A percentile compares a stretch with the other conserved stretches of the same genome.
Conservation (phyloP, 176 grass and related monocot genomes). For the Carex scoparia region DNA sequence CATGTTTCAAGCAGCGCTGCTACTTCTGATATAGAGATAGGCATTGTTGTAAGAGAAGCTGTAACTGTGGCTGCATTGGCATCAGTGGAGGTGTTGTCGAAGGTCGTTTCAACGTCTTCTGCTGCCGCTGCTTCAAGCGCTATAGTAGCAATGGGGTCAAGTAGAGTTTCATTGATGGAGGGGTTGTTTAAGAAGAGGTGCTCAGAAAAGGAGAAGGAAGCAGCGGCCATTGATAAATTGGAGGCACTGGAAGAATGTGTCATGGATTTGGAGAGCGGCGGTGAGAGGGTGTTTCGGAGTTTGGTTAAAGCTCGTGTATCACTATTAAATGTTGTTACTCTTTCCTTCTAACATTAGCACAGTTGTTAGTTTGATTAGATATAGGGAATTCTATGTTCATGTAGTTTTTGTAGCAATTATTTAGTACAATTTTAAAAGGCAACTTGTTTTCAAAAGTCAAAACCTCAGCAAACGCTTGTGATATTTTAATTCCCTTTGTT, state of each 20-base stretch:
- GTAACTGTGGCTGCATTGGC: conserved; percentile 26
- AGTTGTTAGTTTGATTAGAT: not conserved
- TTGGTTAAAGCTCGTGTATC: conserved; percentile 51
- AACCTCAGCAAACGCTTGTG: not conserved
- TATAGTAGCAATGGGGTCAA: not conserved
- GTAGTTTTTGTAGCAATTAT: not conserved
- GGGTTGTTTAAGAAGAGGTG: conserved; percentile 15
- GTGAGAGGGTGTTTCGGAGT: conserved; percentile 57
- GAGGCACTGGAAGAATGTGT: conserved; percentile 49
- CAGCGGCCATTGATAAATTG: conserved; percentile 28
- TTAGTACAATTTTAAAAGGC: not conserved
- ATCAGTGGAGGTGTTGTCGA: conserved; percentile 30
- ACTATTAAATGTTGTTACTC: conserved; percentile 69
- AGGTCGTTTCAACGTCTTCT: conserved; percentile 13
- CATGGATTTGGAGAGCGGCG: conserved; percentile 51
- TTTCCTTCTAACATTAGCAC: not conserved
- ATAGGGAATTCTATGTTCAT: not conserved
- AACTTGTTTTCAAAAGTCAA: not conserved
- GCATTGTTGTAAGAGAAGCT: conserved; percentile 24
- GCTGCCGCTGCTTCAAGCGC: conserved; percentile 22
- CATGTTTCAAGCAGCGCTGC: conserved; percentile 19
- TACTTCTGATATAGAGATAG: conserved; percentile 23
- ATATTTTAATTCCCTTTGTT: not conserved
- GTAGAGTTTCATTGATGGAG: conserved; percentile 9
- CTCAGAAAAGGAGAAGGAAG: conserved; percentile 29